Conservation (phyloP, 306 rosid genomes). For the Quercus mongolica region DNA sequence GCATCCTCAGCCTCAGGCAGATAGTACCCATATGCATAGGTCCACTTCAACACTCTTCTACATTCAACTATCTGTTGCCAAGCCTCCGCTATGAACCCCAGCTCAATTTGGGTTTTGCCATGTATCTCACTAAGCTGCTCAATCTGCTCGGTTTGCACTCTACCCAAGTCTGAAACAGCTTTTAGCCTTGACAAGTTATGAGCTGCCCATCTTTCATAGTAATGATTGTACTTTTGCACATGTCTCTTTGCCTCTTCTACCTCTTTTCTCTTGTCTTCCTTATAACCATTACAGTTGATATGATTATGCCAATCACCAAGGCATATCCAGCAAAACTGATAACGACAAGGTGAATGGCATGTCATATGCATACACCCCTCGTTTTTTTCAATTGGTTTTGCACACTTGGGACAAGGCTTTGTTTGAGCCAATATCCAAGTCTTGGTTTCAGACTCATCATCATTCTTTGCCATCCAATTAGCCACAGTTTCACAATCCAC, state of each 20-base stretch:
- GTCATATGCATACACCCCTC: conserved; percentile 46
- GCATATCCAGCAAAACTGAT: conserved; percentile 45
- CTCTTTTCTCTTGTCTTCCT: conserved; percentile 6
- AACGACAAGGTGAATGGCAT: conserved; percentile 32
- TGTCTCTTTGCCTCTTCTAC: conserved; percentile 19
- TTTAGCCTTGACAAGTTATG: conserved; percentile 30
- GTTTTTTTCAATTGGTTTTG: conserved; percentile 39
- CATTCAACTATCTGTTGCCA: conserved; percentile 54
- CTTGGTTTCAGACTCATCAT: conserved; percentile 31
- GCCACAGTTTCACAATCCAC: conserved; percentile 36
- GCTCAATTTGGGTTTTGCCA: conserved; percentile 21
- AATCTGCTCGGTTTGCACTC: conserved; percentile 15
- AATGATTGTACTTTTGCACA: conserved; percentile 29
- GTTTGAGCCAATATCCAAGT: conserved; percentile 42
- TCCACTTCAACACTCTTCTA: conserved; percentile 56
- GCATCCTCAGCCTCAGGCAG: conserved; percentile 21
- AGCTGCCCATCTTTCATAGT: conserved; percentile 41
- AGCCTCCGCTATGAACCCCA: conserved; percentile 37
- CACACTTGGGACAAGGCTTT: conserved; percentile 46
- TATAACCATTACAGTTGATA: conserved; percentile 19
- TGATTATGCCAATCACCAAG: conserved; percentile 27
- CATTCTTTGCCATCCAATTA: conserved; percentile 35
- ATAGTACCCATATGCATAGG: conserved; percentile 48
- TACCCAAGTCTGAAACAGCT: conserved; percentile 19
- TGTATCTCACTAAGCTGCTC: conserved; percentile 32